phyloP scores from a whole-genome alignment of 2,329 filamentous ascomycete species.

The Bimuria novae-zelandiae region DNA sequence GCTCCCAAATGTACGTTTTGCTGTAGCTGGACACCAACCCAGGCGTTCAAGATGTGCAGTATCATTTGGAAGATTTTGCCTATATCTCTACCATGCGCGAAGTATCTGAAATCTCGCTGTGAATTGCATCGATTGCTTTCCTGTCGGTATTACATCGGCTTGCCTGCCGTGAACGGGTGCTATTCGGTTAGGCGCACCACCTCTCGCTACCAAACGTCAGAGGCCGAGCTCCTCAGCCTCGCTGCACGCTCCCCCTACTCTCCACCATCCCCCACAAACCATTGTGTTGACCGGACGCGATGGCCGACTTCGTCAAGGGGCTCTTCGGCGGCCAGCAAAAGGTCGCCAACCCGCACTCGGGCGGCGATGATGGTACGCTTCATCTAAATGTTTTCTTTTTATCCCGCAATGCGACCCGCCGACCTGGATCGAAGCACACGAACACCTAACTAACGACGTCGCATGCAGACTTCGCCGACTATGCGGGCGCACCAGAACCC shows the following conservation, averaged over 20 bases:
- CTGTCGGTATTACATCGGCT: too few species aligned
- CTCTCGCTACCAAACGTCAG: slow-evolving; percentile 28
- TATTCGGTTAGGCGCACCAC: background rate
- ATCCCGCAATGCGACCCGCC: slow-evolving; percentile 18
- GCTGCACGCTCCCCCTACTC: background rate
- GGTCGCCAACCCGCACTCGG: slow-evolving; percentile 54
- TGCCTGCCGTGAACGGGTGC: background rate
- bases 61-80: too few species aligned
- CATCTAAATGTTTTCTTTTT: slow-evolving; percentile 7
- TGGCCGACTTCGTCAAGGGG: slow-evolving; percentile 65
- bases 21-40: too few species aligned
- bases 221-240: slow-evolving; percentile 24
- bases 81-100: too few species aligned
- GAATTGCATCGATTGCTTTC: too few species aligned
- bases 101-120: too few species aligned
- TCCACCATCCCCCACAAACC: slow-evolving; percentile 13
- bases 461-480: slow-evolving; percentile 85
- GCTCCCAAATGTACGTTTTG: too few species aligned
- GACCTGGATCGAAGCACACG: slow-evolving; percentile 13
- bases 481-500: slow-evolving; percentile 76
- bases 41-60: too few species aligned
- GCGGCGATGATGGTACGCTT: slow-evolving; percentile 67
- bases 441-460: slow-evolving; percentile 13
- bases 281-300: slow-evolving; percentile 33
- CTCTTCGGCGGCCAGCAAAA: slow-evolving; percentile 72